Base-by-base conservation (phyloP, 106 monocot genomes). In the Posidonia australis region DNA sequence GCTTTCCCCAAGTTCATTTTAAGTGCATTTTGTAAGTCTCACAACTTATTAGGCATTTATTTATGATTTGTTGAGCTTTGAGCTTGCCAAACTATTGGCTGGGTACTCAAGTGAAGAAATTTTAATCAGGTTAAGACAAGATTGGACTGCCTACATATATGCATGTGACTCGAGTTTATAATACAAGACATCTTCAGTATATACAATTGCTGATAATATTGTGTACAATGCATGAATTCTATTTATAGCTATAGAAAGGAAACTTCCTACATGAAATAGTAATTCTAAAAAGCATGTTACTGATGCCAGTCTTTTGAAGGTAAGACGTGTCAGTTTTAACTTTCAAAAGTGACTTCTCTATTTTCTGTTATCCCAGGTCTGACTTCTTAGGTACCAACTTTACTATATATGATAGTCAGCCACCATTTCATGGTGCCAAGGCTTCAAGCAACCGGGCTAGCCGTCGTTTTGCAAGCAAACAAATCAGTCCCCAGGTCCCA, bases 361-460 rank as follows among this genome's bases (percentile, higher is more conserved):
- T 1, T 26, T 5, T 49, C 29, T 51, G 14, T 65, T 31, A 30
- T 10, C 63, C 19, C 77, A 89, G 88, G 53, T 77, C 83, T 28
- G 81, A 87, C 54, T 92, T 92, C 59, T 63, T 83, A 54, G 86
- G 84, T 24, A 82, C 79, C 44, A 84, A 81, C 9, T 91, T 84
- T 62, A 83, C 32, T 12, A 52, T 87, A 36, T 92, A 73, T 29
- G 91, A 92, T 65, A 84, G 81, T 73, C 66, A 67, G 51, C 79
- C 83, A 41, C 91, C 83, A 44, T 72, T 75, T 22, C 60, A 62
- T 47, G 86, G 71, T 30, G 80, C 81, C 9, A 84, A 77, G 61
- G 67, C 77, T 61, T 74, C 76, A 61, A 67, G 68, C 68, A 69
- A 69, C 62, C 64, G 79, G 32, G 67, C 77, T 47, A 54, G 74